A percentile compares a stretch with the other conserved stretches of the same genome.
Evolutionary conservation across 768 basidiomycete genomes (phyloP).

Genomic region (Sporobolomyces phaffii): DNA sequence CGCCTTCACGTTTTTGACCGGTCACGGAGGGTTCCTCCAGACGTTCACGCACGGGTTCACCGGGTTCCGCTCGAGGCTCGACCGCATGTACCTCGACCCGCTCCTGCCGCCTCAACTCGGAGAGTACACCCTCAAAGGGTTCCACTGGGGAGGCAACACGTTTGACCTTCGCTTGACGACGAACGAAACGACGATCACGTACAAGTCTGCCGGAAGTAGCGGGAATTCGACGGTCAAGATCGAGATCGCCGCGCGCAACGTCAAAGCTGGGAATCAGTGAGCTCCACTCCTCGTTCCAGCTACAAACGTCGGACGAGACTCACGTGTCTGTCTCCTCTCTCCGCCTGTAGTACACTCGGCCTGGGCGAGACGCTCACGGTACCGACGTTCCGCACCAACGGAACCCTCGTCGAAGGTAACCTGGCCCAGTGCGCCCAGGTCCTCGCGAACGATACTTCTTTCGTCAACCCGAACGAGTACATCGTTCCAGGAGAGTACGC

Average conservation of each 20-base stretch:
- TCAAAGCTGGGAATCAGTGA: slow-evolving; percentile 30
- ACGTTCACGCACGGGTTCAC: slow-evolving; percentile 38
- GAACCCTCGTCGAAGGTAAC: slow-evolving; percentile 32
- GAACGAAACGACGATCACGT: slow-evolving; percentile 23
- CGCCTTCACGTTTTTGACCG: slow-evolving; percentile 27
- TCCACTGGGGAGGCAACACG: slow-evolving; percentile 18
- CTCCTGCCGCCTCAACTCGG: slow-evolving; percentile 28
- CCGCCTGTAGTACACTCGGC: slow-evolving; percentile 11
- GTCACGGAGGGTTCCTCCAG: slow-evolving; percentile 36
- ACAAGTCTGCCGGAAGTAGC: not conserved
- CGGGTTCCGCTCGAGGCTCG: slow-evolving; percentile 30
- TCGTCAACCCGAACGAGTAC: slow-evolving; percentile 1
- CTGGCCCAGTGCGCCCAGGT: slow-evolving; percentile 27
- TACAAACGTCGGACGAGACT: not conserved
- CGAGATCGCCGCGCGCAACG: slow-evolving; percentile 18
- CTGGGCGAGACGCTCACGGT: slow-evolving; percentile 12
- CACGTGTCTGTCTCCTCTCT: not conserved
- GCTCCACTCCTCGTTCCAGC: not conserved
- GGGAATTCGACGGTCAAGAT: slow-evolving; percentile 1
- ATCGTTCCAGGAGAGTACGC: slow-evolving; percentile 34
- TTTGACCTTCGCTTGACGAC: slow-evolving; percentile 19
- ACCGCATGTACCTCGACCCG: slow-evolving; percentile 33
- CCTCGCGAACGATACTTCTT: slow-evolving; percentile 23
- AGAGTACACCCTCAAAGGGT: slow-evolving; percentile 34
- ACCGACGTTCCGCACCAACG: slow-evolving; percentile 18